Conservation (phyloP, 805 yeast genomes). For the Yarrowia sp. region DNA sequence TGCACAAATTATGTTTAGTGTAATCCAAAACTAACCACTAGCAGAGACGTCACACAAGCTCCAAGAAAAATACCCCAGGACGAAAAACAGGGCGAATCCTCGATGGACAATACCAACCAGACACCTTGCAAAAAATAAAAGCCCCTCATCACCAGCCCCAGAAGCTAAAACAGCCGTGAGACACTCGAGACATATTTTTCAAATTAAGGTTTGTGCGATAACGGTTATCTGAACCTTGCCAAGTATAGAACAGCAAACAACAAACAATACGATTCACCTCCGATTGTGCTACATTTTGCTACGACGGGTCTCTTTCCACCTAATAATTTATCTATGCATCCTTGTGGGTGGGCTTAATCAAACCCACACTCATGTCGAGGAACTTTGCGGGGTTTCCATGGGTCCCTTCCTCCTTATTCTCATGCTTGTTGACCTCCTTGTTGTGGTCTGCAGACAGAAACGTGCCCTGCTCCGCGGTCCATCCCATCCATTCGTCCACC, state of each 20-base stretch:
- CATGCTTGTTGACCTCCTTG: conserved; percentile 16
- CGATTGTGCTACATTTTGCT: no score
- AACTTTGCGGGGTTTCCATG: conserved; percentile 19
- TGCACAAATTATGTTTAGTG: neutral
- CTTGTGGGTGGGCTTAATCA: conserved; percentile 16
- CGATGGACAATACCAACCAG: neutral
- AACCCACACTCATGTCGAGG: conserved; percentile 21
- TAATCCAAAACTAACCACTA: neutral
- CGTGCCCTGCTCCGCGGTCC: conserved; percentile 55
- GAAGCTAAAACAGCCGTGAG: neutral
- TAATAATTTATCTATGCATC: conserved; percentile 26
- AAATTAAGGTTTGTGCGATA: neutral
- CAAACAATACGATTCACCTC: neutral
- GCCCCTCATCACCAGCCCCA: no score
- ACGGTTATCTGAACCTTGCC: conserved; percentile 26
- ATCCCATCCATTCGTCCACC: conserved; percentile 68
- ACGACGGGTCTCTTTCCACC: neutral
- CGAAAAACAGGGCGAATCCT: neutral
- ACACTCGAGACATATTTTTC: neutral
- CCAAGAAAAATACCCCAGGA: neutral
- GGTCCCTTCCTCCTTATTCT: neutral
- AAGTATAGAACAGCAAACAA: conserved; percentile 15
- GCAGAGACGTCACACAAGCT: neutral
- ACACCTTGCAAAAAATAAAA: no score
- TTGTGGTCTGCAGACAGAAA: conserved; percentile 31